Conservation (phyloP, 106 monocot species). For the Allium cepa region DNA sequence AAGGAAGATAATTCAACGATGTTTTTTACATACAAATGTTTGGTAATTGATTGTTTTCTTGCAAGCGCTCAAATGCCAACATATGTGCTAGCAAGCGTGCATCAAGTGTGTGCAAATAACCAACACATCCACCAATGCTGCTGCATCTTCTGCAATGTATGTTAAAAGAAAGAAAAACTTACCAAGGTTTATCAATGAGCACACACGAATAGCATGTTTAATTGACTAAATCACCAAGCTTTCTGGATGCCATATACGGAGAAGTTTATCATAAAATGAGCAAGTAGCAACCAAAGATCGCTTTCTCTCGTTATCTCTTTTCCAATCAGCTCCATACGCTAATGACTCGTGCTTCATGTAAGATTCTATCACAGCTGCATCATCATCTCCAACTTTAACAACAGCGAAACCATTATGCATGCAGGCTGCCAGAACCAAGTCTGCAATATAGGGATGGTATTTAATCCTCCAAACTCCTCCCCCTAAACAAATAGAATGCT, state of each 20-base stretch:
- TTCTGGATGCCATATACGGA: conserved; percentile 59
- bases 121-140: too few relatives aligned
- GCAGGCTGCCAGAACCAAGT: conserved; percentile 72
- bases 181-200: too few relatives aligned
- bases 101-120: too few relatives aligned
- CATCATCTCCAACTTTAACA: conserved; percentile 32
- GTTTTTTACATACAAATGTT: too few relatives aligned
- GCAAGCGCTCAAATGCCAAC: too few relatives aligned
- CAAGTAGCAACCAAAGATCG: conserved; percentile 66
- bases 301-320: conserved; percentile 16
- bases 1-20: too few relatives aligned
- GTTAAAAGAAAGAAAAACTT: too few relatives aligned
- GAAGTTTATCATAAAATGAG: conserved; percentile 76
- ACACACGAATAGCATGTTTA: too few relatives aligned
- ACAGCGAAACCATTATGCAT: conserved; percentile 96
- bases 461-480: conserved; percentile 97
- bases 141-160: too few relatives aligned
- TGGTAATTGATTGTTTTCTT: too few relatives aligned
- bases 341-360: conserved; percentile 74
- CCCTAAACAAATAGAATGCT: conserved; percentile 48
- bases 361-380: conserved; percentile 37
- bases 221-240: conserved; percentile 10
- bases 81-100: too few relatives aligned
- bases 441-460: conserved; percentile 40
- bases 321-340: conserved; percentile 94